phyloP scores from a whole-genome alignment of 2,329 filamentous ascomycete genomes.

The Alternaria sp. region DNA sequence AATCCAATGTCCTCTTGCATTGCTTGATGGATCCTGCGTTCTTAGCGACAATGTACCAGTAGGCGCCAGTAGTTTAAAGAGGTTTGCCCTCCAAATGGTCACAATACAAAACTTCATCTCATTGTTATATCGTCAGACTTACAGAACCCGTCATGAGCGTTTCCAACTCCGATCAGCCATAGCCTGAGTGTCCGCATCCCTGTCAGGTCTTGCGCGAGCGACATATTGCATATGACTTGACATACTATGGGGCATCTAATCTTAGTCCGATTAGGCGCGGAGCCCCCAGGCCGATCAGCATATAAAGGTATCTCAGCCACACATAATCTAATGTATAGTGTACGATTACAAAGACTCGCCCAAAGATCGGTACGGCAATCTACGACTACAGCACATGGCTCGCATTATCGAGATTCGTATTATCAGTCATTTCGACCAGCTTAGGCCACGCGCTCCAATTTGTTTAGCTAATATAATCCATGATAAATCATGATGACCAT shows the following conservation, averaged over 20 bases:
- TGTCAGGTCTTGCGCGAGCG: not conserved
- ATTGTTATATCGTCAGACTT: not conserved
- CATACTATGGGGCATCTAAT: slow-evolving; percentile 5
- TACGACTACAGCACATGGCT: not conserved
- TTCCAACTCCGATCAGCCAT: not conserved
- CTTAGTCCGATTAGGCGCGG: slow-evolving; percentile 4
- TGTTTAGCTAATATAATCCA: not conserved
- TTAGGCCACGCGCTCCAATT: not conserved
- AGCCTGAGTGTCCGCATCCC: not conserved
- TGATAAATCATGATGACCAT: not conserved
- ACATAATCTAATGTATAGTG: not conserved
- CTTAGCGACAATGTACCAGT: not conserved
- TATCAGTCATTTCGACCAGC: not conserved
- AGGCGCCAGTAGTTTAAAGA: not conserved
- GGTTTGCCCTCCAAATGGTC: not conserved
- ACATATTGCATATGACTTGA: slow-evolving; percentile 5
- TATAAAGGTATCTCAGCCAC: not conserved
- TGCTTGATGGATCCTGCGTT: not conserved
- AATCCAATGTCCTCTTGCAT: not conserved
- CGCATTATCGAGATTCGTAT: not conserved
- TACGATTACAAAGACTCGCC: not conserved
- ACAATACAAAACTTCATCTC: not conserved
- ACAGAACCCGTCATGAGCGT: not conserved
- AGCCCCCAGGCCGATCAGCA: slow-evolving; percentile 2
- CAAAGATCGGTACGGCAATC: not conserved